Evolutionary conservation across 78 protist species (phyloP).

Genomic region (Dictyostelium brefeldianum): DNA sequence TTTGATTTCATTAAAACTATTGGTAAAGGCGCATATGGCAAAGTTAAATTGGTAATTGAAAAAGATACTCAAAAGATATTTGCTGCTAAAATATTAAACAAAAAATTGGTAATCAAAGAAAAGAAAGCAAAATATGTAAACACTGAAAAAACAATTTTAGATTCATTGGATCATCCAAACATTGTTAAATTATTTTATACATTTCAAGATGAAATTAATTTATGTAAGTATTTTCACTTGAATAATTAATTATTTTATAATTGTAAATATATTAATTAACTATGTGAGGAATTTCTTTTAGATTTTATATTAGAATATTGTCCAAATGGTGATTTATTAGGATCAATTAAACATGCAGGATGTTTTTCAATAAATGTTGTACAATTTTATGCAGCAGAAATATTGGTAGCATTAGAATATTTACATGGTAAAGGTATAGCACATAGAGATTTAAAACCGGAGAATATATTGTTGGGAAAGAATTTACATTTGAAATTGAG

Average conservation of each 20-base stretch:
- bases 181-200: conserved; percentile 87
- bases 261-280: not conserved
- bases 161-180: conserved; percentile 89
- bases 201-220: conserved; percentile 83
- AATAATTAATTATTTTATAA: not conserved
- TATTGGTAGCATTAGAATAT: conserved; percentile 84
- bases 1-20: conserved; percentile 60
- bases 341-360: conserved; percentile 30
- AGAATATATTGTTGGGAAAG: conserved; percentile 80
- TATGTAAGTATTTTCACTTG: conserved; percentile 38
- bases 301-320: conserved; percentile 88
- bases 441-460: conserved; percentile 90
- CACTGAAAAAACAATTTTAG: conserved; percentile 85
- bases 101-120: conserved; percentile 69
- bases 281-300: no score
- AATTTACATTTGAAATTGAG: conserved; percentile 81
- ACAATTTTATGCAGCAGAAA: conserved; percentile 87
- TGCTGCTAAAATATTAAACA: conserved; percentile 89
- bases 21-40: conserved; percentile 77
- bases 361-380: conserved; percentile 54
- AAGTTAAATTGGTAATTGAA: conserved; percentile 79
- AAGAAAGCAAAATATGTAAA: conserved; percentile 86
- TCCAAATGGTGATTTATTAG: conserved; percentile 86
- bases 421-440: conserved; percentile 73
- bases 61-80: conserved; percentile 64